phyloP scores from a whole-genome alignment of 208 protist genomes.

The Trypanosoma scelopori region DNA sequence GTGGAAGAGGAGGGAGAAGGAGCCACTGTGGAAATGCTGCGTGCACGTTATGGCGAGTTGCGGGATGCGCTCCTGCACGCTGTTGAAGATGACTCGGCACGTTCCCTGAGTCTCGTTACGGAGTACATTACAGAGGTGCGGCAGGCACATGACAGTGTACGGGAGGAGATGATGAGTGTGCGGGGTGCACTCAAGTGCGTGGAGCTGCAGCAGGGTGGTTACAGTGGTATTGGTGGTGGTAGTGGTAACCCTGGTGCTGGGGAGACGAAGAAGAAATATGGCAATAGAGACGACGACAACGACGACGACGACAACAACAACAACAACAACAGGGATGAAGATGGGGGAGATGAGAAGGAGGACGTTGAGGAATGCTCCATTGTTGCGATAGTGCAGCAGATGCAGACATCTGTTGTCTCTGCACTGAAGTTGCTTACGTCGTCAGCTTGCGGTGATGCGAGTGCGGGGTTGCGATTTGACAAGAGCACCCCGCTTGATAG shows the following conservation, averaged over 20 bases:
- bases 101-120: neutral
- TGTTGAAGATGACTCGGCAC: neutral
- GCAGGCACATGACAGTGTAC: neutral
- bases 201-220: too few species aligned
- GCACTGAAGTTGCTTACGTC: neutral
- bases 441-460: conserved; percentile 2
- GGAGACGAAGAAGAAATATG: too few species aligned
- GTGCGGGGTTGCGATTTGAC: too few species aligned
- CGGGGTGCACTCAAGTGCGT: too few species aligned
- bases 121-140: neutral
- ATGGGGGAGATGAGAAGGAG: neutral
- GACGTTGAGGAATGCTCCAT: neutral
- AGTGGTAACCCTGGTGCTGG: too few species aligned
- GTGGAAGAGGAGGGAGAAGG: neutral
- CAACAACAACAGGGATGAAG: too few species aligned
- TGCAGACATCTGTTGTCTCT: neutral
- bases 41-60: neutral
- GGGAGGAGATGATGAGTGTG: neutral
- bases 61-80: neutral
- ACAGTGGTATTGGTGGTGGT: too few species aligned
- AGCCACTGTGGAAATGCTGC: neutral
- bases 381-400: neutral
- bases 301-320: too few species aligned
- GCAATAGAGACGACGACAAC: too few species aligned
- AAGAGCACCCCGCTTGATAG: neutral